Conservation (phyloP, 306 rosid species). For the Sophora flavescens region DNA sequence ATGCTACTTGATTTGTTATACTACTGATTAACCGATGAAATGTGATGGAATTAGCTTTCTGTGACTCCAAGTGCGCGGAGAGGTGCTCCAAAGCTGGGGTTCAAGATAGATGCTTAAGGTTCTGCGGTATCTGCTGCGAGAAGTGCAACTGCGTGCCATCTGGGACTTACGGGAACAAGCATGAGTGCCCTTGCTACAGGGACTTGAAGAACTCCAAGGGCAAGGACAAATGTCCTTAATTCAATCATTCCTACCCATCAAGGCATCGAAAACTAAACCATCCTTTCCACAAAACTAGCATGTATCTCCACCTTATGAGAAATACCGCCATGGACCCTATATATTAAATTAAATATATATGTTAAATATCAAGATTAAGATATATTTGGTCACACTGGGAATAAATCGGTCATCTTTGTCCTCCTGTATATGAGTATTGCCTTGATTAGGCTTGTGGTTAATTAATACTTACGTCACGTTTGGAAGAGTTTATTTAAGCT, state of each 20-base stretch:
- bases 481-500: too few species aligned
- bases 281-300: background rate
- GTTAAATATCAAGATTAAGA: too few species aligned
- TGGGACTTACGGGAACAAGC: conserved; percentile 86
- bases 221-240: conserved; percentile 76
- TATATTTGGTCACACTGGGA: too few species aligned
- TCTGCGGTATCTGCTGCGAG: conserved; percentile 84
- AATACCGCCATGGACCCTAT: background rate
- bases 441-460: too few species aligned
- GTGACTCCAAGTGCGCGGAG: conserved; percentile 59
- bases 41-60: conserved; percentile 50
- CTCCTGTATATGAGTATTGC: too few species aligned
- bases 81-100: conserved; percentile 79
- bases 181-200: conserved; percentile 94
- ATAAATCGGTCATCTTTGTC: too few species aligned
- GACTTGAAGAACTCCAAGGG: conserved; percentile 85
- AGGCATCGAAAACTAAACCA: background rate
- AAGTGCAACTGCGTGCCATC: conserved; percentile 89
- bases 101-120: conserved; percentile 73
- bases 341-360: too few species aligned
- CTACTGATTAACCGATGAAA: background rate
- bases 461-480: too few species aligned
- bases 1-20: background rate
- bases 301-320: conserved; percentile 3
- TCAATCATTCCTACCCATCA: too few species aligned